Conservation (phyloP, 2,329 filamentous ascomycete genomes). For the Aspergillus sojae region DNA sequence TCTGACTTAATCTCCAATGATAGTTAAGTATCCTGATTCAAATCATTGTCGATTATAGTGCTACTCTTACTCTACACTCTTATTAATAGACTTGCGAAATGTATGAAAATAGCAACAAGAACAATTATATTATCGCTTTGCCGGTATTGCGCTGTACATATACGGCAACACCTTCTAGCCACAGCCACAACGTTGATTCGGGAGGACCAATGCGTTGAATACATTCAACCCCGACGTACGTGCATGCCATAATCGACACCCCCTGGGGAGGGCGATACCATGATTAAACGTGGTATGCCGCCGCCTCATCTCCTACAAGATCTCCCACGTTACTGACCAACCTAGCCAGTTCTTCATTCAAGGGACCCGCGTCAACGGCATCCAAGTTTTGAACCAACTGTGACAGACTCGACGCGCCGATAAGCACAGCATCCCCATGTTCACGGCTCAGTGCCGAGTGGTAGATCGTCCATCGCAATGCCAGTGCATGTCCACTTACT, state of each 20-base stretch:
- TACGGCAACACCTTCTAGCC: background rate
- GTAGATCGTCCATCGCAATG: constrained; percentile 50
- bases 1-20: too few species aligned
- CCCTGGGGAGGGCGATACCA: background rate
- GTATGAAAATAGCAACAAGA: background rate
- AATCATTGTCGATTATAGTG: background rate
- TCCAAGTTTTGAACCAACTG: constrained; percentile 45
- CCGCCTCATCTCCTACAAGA: background rate
- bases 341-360: constrained; percentile 44
- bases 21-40: too few species aligned
- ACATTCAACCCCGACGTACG: background rate
- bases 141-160: background rate
- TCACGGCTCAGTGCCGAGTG: constrained; percentile 42
- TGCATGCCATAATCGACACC: background rate
- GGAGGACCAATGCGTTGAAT: background rate
- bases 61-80: background rate
- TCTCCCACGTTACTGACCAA: background rate
- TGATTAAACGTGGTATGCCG: background rate
- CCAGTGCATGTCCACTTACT: constrained; percentile 23
- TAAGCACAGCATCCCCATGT: constrained; percentile 41
- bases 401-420: constrained; percentile 39
- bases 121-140: background rate
- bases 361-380: constrained; percentile 42
- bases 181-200: background rate
- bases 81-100: background rate